Percentiles rank a stretch among this genome's conserved stretches.
Conservation (phyloP, 768 basidiomycete genomes). For the Hortiboletus campestris region DNA sequence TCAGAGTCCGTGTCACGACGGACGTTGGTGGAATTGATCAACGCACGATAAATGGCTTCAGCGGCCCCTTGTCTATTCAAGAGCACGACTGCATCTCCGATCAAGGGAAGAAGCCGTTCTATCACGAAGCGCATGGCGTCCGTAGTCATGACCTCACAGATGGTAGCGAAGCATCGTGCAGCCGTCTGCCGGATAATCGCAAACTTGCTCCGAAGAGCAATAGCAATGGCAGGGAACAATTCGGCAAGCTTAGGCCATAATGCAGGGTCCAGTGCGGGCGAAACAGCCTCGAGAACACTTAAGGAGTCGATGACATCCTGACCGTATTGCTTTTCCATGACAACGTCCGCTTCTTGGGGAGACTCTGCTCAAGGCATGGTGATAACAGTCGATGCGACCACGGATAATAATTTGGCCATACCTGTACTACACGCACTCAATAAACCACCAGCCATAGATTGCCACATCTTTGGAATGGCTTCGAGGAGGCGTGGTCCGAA, state of each 20-base stretch:
- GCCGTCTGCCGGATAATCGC: conserved; percentile 89
- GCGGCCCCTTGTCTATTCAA: conserved; percentile 85
- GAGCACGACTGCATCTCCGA: conserved; percentile 74
- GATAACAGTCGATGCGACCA: background rate
- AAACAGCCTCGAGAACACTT: conserved; percentile 82
- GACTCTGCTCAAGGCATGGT: conserved; percentile 40
- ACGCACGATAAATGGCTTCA: conserved; percentile 89
- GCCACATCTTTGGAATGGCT: conserved; percentile 92
- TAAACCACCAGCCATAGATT: conserved; percentile 81
- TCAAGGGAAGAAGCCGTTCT: conserved; percentile 73
- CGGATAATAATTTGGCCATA: conserved; percentile 33
- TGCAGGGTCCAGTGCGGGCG: conserved; percentile 67
- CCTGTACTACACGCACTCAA: conserved; percentile 64
- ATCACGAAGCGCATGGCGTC: conserved; percentile 91
- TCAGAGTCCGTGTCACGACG: conserved; percentile 5
- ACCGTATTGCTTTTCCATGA: conserved; percentile 71
- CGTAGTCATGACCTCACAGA: conserved; percentile 82
- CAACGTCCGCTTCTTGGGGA: conserved; percentile 54
- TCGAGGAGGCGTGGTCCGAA: conserved; percentile 75
- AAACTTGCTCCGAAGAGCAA: conserved; percentile 81
- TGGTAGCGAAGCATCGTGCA: conserved; percentile 81
- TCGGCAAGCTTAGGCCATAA: conserved; percentile 68
- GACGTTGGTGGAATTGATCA: background rate
- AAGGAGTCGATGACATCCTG: conserved; percentile 93
- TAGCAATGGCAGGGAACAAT: conserved; percentile 72